Conservation (phyloP, 169 alveolate species). For the Plasmodium inui region DNA sequence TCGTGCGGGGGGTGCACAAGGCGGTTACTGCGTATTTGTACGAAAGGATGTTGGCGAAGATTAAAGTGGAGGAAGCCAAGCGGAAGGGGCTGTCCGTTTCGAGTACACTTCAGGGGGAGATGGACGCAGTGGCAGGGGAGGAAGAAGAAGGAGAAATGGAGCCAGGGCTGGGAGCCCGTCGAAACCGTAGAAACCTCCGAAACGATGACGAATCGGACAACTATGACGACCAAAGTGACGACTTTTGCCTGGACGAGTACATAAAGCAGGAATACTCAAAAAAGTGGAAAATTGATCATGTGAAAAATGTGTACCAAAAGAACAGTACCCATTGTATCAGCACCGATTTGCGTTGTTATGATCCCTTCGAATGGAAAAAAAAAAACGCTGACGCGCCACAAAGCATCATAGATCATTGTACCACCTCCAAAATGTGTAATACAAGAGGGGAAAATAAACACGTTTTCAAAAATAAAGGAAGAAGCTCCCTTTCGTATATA, state of each 20-base stretch:
- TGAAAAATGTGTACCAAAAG: neutral
- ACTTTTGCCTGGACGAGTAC: neutral
- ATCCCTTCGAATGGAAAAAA: neutral
- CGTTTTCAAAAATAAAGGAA: neutral
- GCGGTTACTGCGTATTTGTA: conserved; percentile 56
- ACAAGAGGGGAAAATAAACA: neutral
- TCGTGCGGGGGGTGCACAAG: conserved; percentile 64
- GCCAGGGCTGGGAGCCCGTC: neutral
- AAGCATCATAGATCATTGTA: neutral
- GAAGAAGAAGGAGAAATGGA: neutral
- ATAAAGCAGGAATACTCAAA: conserved; percentile 26
- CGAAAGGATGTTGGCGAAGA: conserved; percentile 29
- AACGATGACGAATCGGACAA: neutral
- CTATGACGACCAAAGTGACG: neutral
- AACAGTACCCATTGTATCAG: neutral
- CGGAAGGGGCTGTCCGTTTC: neutral
- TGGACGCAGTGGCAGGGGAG: neutral
- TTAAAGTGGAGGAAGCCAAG: conserved; percentile 11
- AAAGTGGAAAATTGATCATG: conserved; percentile 8
- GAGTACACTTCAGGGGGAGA: neutral
- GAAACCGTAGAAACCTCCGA: neutral
- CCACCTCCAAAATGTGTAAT: neutral
- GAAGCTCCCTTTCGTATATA: neutral
- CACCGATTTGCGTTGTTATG: neutral
- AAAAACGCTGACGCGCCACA: neutral